Percentiles rank a stretch among this genome's conserved stretches.
Evolutionary conservation across 2,329 filamentous ascomycete genomes (phyloP).

Genomic region (Aureobasidium melanogenum): DNA sequence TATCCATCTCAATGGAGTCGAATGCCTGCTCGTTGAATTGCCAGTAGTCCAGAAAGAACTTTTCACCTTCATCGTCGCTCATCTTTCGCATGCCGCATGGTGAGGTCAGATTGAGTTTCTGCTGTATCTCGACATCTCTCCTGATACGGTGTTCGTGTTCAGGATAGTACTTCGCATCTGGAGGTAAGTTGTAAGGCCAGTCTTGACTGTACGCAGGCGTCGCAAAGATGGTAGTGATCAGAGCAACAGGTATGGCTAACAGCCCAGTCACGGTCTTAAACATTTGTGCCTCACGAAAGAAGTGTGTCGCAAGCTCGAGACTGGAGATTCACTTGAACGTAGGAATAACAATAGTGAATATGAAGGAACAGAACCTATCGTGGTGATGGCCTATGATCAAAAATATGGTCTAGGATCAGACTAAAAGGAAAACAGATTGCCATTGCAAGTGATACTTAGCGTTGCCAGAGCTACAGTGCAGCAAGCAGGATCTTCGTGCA

Average conservation of each 20-base stretch:
- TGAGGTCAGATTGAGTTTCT: constrained; percentile 24
- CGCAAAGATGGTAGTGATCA: background rate
- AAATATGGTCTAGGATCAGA: background rate
- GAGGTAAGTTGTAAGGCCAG: constrained; percentile 40
- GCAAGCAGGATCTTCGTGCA: background rate
- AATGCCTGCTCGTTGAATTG: constrained; percentile 29
- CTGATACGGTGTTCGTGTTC: constrained; percentile 37
- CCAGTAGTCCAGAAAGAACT: constrained; percentile 63
- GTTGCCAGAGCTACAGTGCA: constrained; percentile 11
- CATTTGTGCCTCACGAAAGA: background rate
- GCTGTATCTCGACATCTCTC: constrained; percentile 31
- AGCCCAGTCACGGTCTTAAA: background rate
- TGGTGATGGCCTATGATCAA: background rate
- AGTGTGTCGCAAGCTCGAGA: background rate
- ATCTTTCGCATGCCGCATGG: constrained; percentile 65
- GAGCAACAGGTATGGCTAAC: background rate
- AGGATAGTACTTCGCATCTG: constrained; percentile 38
- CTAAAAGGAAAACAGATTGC: constrained; percentile 4
- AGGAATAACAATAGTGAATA: background rate
- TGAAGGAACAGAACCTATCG: background rate
- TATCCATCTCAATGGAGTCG: background rate
- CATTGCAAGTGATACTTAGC: constrained; percentile 6
- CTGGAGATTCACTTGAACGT: background rate
- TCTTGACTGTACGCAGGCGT: constrained; percentile 23
- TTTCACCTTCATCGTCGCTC: constrained; percentile 60